Conservation (phyloP, 495 filamentous ascomycete genomes). For the Penicillium manginii region DNA sequence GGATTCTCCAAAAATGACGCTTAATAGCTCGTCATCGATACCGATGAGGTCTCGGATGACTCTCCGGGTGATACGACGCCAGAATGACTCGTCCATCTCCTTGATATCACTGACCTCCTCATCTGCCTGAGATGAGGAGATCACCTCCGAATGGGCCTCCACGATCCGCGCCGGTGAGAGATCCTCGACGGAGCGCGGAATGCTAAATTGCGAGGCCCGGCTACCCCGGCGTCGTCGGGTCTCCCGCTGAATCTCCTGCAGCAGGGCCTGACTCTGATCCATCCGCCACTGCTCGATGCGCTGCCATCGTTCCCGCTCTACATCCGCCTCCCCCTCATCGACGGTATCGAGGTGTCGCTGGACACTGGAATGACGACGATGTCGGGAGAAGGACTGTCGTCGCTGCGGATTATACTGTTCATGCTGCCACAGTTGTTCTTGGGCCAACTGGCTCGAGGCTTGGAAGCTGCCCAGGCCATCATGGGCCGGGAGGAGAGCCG, state of each 20-base stretch:
- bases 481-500: conserved; percentile 80
- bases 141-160: conserved; percentile 23
- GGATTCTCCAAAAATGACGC: conserved; percentile 84
- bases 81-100: conserved; percentile 63
- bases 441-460: conserved; percentile 56
- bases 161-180: conserved; percentile 24
- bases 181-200: conserved; percentile 25
- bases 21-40: conserved; percentile 82
- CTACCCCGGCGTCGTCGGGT: conserved; percentile 63
- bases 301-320: conserved; percentile 67
- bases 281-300: conserved; percentile 90
- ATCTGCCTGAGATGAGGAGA: conserved; percentile 24
- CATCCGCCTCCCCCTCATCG: conserved; percentile 59
- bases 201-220: conserved; percentile 38
- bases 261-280: conserved; percentile 81
- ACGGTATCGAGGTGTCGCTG: conserved; percentile 68
- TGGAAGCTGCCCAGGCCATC: conserved; percentile 89
- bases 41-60: conserved; percentile 90
- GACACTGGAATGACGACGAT: conserved; percentile 59
- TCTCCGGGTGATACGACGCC: conserved; percentile 79
- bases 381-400: conserved; percentile 27
- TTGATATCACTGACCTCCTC: conserved; percentile 14
- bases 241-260: conserved; percentile 88
- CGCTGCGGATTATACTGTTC: conserved; percentile 76
- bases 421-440: conserved; percentile 84